Conservation (phyloP, 352 stramenopile genomes). For the Phytophthora hybrid region DNA sequence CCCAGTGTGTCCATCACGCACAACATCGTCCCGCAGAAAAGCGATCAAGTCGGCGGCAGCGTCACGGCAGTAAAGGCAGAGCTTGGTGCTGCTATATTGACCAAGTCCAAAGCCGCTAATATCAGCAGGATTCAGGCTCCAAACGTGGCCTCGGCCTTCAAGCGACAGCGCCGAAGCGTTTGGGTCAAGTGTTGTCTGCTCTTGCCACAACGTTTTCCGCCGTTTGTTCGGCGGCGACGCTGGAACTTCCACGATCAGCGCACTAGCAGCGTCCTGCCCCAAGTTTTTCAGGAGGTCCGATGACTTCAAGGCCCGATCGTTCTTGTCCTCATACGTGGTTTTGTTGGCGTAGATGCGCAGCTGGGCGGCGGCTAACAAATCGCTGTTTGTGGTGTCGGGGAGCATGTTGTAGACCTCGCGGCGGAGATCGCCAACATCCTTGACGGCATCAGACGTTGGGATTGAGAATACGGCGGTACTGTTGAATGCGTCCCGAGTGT, state of each 20-base stretch:
- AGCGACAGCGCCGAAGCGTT: no score
- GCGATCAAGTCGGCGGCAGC: not conserved
- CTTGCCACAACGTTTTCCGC: no score
- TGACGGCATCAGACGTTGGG: not conserved
- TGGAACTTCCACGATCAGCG: not conserved
- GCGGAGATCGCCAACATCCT: not conserved
- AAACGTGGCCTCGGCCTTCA: no score
- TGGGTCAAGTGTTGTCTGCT: no score
- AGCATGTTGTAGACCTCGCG: not conserved
- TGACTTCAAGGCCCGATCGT: not conserved
- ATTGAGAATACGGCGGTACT: not conserved
- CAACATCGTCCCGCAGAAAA: slow-evolving; percentile 13
- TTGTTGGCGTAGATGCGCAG: not conserved
- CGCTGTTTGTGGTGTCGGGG: no score
- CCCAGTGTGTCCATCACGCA: not conserved
- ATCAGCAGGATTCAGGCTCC: no score
- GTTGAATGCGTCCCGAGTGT: not conserved
- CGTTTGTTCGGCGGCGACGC: no score
- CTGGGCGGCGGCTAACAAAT: not conserved
- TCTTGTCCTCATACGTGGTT: not conserved
- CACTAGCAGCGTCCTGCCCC: not conserved
- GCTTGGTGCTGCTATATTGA: no score
- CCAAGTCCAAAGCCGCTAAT: no score
- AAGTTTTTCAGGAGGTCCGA: not conserved
- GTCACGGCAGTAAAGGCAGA: not conserved